Evolutionary conservation across 2,329 filamentous ascomycete genomes (phyloP), one percentile per base, ranked within the genome.

Genomic region (Botryotinia calthae): DNA sequence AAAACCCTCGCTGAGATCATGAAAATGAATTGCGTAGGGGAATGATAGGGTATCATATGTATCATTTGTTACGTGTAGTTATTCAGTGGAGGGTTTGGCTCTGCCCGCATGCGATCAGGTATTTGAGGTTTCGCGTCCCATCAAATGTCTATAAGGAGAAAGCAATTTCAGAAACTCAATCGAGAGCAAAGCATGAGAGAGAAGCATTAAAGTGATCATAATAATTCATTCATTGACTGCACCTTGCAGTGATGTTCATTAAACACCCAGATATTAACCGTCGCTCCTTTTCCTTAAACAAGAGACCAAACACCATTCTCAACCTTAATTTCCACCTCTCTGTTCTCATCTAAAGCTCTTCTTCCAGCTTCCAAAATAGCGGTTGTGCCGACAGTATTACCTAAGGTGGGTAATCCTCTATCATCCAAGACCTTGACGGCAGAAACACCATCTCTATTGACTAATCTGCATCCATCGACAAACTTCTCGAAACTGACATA

Each of bases 401-500:
- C 89, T 77, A 98, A 83, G 18, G 95, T 98, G 1, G 95, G 95
- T 76, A 98, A 82, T 0, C 92, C 91, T 79, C 95, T 90, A 77
- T 87, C 87, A 78, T 98, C 95, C 46, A 98, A 86, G 76, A 95
- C 90, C 40, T 90, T 90, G 1, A 95, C 86, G 68, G 88, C 93
- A 65, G 91, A 85, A 61, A 87, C 86, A 34, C 93, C 92, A 44
- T 92, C 89, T 80, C 96, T 97, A 72, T 97, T 79, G 70, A 98
- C 85, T 9, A 89, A 88, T 62, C 89, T 89, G 80, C 94, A 94
- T 20, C 91, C 94, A 81, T 98, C 94, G 67, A 98, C 90, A 82
- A 98, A 98, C 84, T 98, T 98, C 85, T 98, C 95, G 80, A 98
- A 95, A 31, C 92, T 96, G 73, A 97, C 89, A 83, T 98, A 98